Percentiles rank a stretch among this genome's conserved stretches.
These are phyloP conservation scores for Populus simonii DNA, from an alignment of 345 rosid genomes.

Conservation along the genomic window DNA sequence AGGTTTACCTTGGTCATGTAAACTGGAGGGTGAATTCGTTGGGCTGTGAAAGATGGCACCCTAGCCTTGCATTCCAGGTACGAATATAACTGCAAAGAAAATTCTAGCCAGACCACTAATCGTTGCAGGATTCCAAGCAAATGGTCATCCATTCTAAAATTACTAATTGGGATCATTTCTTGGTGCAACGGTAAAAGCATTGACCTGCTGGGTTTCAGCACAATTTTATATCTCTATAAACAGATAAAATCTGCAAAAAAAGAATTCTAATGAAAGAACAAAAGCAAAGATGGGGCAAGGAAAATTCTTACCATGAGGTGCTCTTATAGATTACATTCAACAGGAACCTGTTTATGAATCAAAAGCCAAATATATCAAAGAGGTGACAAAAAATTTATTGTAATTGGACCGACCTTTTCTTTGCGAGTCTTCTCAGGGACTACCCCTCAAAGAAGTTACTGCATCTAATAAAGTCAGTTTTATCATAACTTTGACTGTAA, in stretches of 20 bases:
- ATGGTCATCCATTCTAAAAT: neutral
- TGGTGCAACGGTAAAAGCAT: neutral
- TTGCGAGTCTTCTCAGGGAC: neutral
- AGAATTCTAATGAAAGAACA: neutral
- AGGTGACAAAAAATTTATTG: neutral
- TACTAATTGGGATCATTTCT: neutral
- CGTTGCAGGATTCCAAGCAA: constrained; percentile 1
- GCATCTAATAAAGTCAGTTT: constrained; percentile 13
- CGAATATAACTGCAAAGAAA: neutral
- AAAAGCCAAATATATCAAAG: constrained; percentile 1
- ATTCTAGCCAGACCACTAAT: neutral
- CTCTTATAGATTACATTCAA: neutral
- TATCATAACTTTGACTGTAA: constrained; percentile 10
- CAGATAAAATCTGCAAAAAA: neutral
- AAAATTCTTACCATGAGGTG: constrained; percentile 8
- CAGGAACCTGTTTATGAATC: constrained; percentile 12
- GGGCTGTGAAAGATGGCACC: constrained; percentile 6
- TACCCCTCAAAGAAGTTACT: constrained; percentile 3
- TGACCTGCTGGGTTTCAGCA: neutral
- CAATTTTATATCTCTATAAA: neutral
- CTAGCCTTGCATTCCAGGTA: neutral
- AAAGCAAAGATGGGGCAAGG: neutral
- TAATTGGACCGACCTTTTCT: neutral
- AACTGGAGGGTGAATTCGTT: neutral
- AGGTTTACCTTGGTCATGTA: constrained; percentile 10